Base-by-base conservation (phyloP, 2,329 filamentous ascomycete species). In the Pestalotiopsis sp. region DNA sequence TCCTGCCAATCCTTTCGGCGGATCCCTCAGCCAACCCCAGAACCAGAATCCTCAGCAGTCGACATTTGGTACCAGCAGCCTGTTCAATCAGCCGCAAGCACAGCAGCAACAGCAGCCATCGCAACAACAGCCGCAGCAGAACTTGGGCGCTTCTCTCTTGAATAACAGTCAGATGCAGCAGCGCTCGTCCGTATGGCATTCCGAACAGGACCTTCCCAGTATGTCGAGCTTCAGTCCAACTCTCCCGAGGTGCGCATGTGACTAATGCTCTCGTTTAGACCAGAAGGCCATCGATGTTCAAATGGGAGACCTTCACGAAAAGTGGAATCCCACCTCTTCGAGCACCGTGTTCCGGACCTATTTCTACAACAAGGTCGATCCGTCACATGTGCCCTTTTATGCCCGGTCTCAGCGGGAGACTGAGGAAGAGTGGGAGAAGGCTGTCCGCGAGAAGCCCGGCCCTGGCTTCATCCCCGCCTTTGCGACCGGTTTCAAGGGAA, bases 351-450 rank as follows among this genome's bases (percentile, higher is more conserved):
- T 96, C 83, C 92, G 93, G 79, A 85, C 92, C 77, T 95, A 95
- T 83, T 93, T 96, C 79, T 97, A 96, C 85, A 96, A 96, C 82
- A 90, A 93, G 73, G 92, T 95, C 71, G 90, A 92, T 71, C 89
- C 92, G 75, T 87, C 89, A 66, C 87, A 88, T 77, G 90, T 92
- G n/a, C 92, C 92, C 12, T 94, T 92, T 79, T 95, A 92, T 80
- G 88, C 90, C 72, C 92, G 92, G 2, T 85, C 88, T 17, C 83
- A 89, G 1, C 84, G 88, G 73, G 93, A 96, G 77, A 90, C 95
- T 76, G 89, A 91, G 49, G 87, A 89, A 72, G 92, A 93, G 76
- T 97, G 93, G 92, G 93, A 97, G 76, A 92, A 94, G 74, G 93
- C 93, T 0, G 86, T 95, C 36, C 89, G 92, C 73, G 92, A 92